Base-by-base conservation (phyloP, 139 green algal species). In the Astrephomene gubernaculifera region DNA sequence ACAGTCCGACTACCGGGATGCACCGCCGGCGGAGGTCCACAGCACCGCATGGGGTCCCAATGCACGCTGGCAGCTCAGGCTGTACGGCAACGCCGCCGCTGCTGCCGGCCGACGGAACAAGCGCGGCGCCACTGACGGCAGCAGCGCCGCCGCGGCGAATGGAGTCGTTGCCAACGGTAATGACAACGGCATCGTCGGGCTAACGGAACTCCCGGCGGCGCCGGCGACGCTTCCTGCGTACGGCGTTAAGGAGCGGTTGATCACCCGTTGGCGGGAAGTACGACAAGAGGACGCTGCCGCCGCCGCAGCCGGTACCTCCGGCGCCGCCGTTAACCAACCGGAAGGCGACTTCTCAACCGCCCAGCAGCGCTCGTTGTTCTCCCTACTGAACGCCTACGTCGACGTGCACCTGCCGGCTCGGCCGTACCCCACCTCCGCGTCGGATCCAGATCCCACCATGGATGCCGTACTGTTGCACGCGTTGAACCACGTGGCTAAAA, bases 401-500 rank as follows among this genome's bases (percentile, higher is more conserved):
- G 94, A 97, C 61, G 39, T 97, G 22, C 79, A 92, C 33, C 45
- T 92, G 36, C 71, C 91, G 0, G 74, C 57, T 29, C 63, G 87
- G 6, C 82, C 85, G 17, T 97, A 97, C 81, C 91, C 91, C 6
- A 82, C 78, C 17, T 27, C 53, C 71, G 52, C 53, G 21, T 54
- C 44, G 27, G 87, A 60, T 3, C n/a, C 79, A 27, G 92, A 95
- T 74, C 69, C 88, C 0, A 14, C 83, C 0, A 41, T 95, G 71
- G 95, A 98, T 70, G 96, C 94, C 0, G 87, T 91, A 53, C 90
- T 98, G 76, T 92, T 99, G 52, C 95, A 98, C 86, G 86, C 81
- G 29, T 81, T 98, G 25, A 96, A 96, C 82, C 97, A 99, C 90
- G 81, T 96, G 25, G 74, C 90, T 54, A 95, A 94, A 53, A 93